Percentiles rank a stretch among this genome's conserved stretches.
phyloP scores from a whole-genome alignment of 2,329 filamentous ascomycete species.

The Trichophyton mentagrophytes region DNA sequence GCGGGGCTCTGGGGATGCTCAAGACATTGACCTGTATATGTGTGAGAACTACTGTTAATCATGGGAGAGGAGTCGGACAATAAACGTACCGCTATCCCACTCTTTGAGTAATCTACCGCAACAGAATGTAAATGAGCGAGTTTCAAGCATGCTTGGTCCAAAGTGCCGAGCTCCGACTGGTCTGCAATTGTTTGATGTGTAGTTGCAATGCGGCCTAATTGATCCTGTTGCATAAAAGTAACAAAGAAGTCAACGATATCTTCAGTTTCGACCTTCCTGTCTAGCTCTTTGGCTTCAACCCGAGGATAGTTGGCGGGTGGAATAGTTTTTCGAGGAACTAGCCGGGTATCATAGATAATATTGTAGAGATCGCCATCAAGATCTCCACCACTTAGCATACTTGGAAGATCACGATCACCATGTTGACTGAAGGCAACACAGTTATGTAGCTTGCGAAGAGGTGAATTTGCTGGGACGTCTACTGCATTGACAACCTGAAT shows the following conservation, averaged over 20 bases:
- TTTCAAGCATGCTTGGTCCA: slow-evolving; percentile 38
- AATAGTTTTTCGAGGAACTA: slow-evolving; percentile 36
- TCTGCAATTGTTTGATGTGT: slow-evolving; percentile 55
- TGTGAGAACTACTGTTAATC: not conserved
- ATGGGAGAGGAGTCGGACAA: not conserved
- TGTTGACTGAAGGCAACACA: slow-evolving; percentile 66
- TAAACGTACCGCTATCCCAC: slow-evolving; percentile 43
- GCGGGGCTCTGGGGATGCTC: slow-evolving; percentile 11
- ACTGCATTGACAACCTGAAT: slow-evolving; percentile 54
- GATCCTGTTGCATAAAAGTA: slow-evolving; percentile 58
- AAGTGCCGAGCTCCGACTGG: slow-evolving; percentile 39
- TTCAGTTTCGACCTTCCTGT: slow-evolving; percentile 42
- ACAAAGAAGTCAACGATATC: slow-evolving; percentile 76
- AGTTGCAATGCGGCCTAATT: slow-evolving; percentile 52
- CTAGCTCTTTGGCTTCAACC: slow-evolving; percentile 45
- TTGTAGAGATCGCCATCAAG: slow-evolving; percentile 75
- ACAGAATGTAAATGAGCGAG: slow-evolving; percentile 55
- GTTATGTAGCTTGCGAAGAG: slow-evolving; percentile 52
- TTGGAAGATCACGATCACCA: slow-evolving; percentile 62
- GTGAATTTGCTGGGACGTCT: slow-evolving; percentile 41
- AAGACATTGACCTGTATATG: slow-evolving; percentile 11
- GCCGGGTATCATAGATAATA: slow-evolving; percentile 55
- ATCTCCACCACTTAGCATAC: slow-evolving; percentile 67
- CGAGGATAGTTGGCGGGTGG: slow-evolving; percentile 58
- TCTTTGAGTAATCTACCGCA: slow-evolving; percentile 66